Evolutionary conservation across 139 green algal species (phyloP).

Genomic region (Coelastrella sp.): DNA sequence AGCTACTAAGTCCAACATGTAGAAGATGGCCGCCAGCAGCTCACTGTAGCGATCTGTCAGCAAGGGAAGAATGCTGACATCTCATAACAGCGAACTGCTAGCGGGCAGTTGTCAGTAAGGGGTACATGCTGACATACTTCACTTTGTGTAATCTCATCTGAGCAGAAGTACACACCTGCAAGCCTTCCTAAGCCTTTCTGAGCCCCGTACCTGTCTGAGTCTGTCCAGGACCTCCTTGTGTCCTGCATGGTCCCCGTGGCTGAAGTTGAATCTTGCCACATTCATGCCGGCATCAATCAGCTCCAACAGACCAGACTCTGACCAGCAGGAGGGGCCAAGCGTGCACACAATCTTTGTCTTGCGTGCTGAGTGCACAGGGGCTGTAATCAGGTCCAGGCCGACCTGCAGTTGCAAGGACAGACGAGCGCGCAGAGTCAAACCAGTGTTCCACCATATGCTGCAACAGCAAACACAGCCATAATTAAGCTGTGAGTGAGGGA

Average conservation of each 20-base stretch:
- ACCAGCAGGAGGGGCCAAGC: conserved; percentile 82
- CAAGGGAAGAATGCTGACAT: too few relatives aligned
- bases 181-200: background rate
- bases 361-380: conserved; percentile 44
- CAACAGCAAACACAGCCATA: too few relatives aligned
- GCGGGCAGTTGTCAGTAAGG: too few relatives aligned
- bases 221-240: conserved; percentile 65
- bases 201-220: conserved; percentile 50
- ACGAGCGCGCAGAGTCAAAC: background rate
- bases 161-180: too few relatives aligned
- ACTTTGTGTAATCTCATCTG: too few relatives aligned
- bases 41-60: too few relatives aligned
- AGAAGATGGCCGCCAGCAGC: too few relatives aligned
- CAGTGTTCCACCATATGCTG: too few relatives aligned
- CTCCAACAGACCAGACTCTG: conserved; percentile 69
- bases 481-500: too few relatives aligned
- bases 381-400: conserved; percentile 48
- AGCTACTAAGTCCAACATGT: too few relatives aligned
- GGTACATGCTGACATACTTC: too few relatives aligned
- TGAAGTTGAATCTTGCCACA: conserved; percentile 99
- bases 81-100: too few relatives aligned
- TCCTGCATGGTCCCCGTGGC: conserved; percentile 78
- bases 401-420: conserved; percentile 31
- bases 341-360: conserved; percentile 93
- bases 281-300: conserved; percentile 93